Base-by-base conservation (phyloP, 108 stramenopile species). In the Cyclotella cryptica region DNA sequence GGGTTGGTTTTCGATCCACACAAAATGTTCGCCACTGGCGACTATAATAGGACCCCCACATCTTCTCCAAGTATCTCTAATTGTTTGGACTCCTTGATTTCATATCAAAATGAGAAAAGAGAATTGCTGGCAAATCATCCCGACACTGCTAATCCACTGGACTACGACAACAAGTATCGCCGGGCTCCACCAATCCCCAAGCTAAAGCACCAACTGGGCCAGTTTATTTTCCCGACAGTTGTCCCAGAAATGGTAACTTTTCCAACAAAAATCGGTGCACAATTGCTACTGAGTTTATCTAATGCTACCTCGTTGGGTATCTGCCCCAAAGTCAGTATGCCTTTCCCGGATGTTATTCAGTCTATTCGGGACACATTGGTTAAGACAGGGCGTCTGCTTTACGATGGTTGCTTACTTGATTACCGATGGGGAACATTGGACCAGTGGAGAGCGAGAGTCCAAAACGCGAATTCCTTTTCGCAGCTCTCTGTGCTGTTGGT, bases 321-420 rank as follows among this genome's bases (percentile, higher is more conserved):
- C 24, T 39, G 42, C 40, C 39, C 41, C 15, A 42, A 60, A 22
- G 30, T 69, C n/a, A 49, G 49, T 10, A 22, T 84, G 30, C 67
- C 72, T 3, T 73, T 72, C 27, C 84, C 79, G 18, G 81, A 91
- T 70, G 87, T 87, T 17, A 82, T 80, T 39, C 67, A 86, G 51
- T 55, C 89, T 14, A 51, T 92, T 44, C 78, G 72, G 42, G 84
- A 76, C 27, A 86, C 87, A 62, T 82, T 92, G 79, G 45, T 83
- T 17, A 66, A 58, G 51, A 61, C 92, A 29, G 93, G 89, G 49
- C 42, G 35, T 11, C 51, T 65, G 13, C 66, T 94, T 17, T 58
- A 73, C 13, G 79, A 77, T 39, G 78, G 88, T 12, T 88, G 77
- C n/a, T 74, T 94, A 51, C 54, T 92, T 21, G 68, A 86, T 61